These are phyloP conservation scores for Litchi chinensis DNA, from an alignment of 345 rosid genomes.

Conservation along the genomic window DNA sequence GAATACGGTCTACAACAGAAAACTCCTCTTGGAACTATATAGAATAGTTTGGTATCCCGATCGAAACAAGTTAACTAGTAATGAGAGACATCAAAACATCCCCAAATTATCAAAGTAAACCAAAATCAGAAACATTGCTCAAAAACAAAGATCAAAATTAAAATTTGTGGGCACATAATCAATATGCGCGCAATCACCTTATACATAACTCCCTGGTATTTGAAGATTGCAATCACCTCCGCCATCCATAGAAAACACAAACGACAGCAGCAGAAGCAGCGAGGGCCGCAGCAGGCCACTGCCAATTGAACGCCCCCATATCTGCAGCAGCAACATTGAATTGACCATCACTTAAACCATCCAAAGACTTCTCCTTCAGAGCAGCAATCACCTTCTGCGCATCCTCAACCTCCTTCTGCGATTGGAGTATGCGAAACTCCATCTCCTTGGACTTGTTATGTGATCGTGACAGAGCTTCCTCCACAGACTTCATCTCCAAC, in stretches of 20 bases:
- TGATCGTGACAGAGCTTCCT: constrained; percentile 36
- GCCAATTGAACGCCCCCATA: constrained; percentile 33
- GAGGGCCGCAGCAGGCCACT: constrained; percentile 51
- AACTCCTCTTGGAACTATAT: constrained; percentile 7
- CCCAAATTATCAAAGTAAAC: constrained; percentile 17
- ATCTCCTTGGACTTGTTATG: constrained; percentile 32
- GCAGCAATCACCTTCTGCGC: constrained; percentile 35
- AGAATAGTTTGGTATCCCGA: constrained; percentile 10
- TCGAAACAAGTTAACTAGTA: constrained; percentile 18
- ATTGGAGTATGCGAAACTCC: constrained; percentile 38
- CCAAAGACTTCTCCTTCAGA: constrained; percentile 45
- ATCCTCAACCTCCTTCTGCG: constrained; percentile 48
- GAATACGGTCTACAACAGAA: background rate
- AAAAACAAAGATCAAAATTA: constrained; percentile 33
- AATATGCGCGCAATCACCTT: constrained; percentile 20
- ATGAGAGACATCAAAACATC: constrained; percentile 34
- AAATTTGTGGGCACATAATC: constrained; percentile 19
- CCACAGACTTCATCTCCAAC: constrained; percentile 41
- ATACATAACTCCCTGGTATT: background rate
- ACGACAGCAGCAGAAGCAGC: constrained; percentile 52
- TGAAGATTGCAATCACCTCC: constrained; percentile 28
- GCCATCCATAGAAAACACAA: constrained; percentile 50
- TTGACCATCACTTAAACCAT: constrained; percentile 38
- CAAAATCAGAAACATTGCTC: constrained; percentile 25
- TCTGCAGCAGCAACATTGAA: constrained; percentile 10